Conservation (phyloP, 495 filamentous ascomycete species). For the Trichodelitschia bisporula region DNA sequence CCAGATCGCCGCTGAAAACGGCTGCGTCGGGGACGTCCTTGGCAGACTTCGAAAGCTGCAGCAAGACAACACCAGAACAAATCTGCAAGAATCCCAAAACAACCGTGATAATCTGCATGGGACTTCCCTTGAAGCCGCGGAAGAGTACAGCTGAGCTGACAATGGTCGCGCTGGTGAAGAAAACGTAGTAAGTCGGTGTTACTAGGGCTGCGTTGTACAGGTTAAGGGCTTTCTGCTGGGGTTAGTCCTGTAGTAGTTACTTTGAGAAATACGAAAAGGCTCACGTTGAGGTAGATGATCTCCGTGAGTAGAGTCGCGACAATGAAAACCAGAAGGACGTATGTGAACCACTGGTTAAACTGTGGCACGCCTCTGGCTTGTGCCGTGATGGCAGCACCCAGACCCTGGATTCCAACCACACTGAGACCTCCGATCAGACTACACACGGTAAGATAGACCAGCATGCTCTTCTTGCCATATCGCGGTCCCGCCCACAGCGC, state of each 20-base stretch:
- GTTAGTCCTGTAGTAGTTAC: conserved; percentile 9
- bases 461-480: conserved; percentile 91
- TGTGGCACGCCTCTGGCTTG: conserved; percentile 59
- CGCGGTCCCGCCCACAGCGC: conserved; percentile 69
- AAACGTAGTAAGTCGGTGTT: conserved; percentile 95
- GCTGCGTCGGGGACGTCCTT: conserved; percentile 91
- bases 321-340: conserved; percentile 79
- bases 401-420: conserved; percentile 82
- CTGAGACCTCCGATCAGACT: conserved; percentile 84
- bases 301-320: conserved; percentile 69
- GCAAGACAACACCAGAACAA: conserved; percentile 80
- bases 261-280: conserved; percentile 13
- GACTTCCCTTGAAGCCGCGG: conserved; percentile 75
- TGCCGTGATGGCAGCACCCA: conserved; percentile 76
- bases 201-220: conserved; percentile 93
- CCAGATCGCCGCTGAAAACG: conserved; percentile 77
- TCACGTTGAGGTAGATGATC: conserved; percentile 85
- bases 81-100: conserved; percentile 89
- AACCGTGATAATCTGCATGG: conserved; percentile 59
- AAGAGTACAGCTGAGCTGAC: conserved; percentile 84
- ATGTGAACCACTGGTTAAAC: conserved; percentile 95
- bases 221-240: conserved; percentile 85
- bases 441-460: conserved; percentile 91
- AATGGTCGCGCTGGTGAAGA: conserved; percentile 88
- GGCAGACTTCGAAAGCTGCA: conserved; percentile 93